phyloP scores from a whole-genome alignment of 495 filamentous ascomycete genomes.

The Hypoxylon fragiforme region DNA sequence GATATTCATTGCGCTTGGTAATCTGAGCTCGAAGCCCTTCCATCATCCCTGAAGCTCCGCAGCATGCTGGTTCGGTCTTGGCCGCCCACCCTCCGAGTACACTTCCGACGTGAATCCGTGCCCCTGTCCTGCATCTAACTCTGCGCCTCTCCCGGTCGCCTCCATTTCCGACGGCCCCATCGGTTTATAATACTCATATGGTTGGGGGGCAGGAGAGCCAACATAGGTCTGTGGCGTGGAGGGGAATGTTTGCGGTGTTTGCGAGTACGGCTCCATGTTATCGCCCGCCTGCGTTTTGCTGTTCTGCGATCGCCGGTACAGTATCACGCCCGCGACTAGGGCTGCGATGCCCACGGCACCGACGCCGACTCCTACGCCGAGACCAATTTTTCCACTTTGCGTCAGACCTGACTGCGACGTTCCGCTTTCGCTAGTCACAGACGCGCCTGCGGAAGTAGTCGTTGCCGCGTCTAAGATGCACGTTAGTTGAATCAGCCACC shows the following conservation, averaged over 20 bases:
- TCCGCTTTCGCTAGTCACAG: background rate
- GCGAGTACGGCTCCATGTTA: conserved; percentile 11
- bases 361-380: conserved; percentile 24
- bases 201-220: background rate
- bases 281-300: conserved; percentile 7
- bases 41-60: conserved; percentile 28
- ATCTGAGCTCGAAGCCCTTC: background rate
- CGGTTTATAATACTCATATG: conserved; percentile 24
- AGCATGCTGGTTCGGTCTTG: background rate
- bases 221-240: conserved; percentile 4
- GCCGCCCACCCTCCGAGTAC: conserved; percentile 1
- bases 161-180: conserved; percentile 13
- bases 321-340: conserved; percentile 10
- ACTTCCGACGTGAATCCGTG: conserved; percentile 7
- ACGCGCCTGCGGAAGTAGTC: background rate
- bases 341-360: conserved; percentile 19
- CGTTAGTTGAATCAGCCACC: conserved; percentile 6
- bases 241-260: conserved; percentile 3
- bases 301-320: conserved; percentile 21
- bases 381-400: conserved; percentile 16
- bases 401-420: conserved; percentile 1
- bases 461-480: background rate
- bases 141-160: conserved; percentile 2
- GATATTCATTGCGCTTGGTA: conserved; percentile 2
- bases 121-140: conserved; percentile 19